Evolutionary conservation across 225 moss, liverwort and hornwort species (phyloP).

Genomic region (Marchantia polymorpha): DNA sequence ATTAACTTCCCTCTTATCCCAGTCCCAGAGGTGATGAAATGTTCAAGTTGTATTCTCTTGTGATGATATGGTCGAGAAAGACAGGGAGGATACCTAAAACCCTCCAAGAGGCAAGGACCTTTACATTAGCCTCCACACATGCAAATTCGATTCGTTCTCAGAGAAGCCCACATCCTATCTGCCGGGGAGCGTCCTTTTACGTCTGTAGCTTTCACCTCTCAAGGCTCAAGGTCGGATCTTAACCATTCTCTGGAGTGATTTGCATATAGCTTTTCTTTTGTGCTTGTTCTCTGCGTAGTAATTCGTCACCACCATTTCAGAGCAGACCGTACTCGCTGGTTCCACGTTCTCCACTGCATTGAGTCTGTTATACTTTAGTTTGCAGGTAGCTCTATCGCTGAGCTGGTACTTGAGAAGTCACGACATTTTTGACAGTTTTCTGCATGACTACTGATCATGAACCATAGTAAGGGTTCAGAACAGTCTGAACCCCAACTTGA

Average conservation of each 20-base stretch:
- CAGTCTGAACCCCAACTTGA: no score
- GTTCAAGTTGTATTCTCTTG: neutral
- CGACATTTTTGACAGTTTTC: neutral
- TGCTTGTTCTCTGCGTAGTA: neutral
- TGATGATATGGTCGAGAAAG: neutral
- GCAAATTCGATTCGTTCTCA: neutral
- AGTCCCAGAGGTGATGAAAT: neutral
- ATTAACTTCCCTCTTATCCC: neutral
- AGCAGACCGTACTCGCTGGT: neutral
- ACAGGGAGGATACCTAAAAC: neutral
- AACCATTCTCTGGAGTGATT: neutral
- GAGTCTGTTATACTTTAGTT: neutral
- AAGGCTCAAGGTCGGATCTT: neutral
- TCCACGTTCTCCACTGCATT: neutral
- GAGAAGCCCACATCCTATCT: neutral
- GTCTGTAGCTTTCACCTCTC: neutral
- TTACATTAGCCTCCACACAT: neutral
- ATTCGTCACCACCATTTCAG: neutral
- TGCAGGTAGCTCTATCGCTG: neutral
- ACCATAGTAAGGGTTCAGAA: no score
- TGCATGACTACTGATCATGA: no score
- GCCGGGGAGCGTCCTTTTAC: neutral
- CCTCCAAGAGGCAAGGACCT: neutral
- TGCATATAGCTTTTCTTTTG: neutral
- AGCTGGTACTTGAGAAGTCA: neutral